Conservation (phyloP, 2,329 filamentous ascomycete species). For the Trichoderma afroharzianum region DNA sequence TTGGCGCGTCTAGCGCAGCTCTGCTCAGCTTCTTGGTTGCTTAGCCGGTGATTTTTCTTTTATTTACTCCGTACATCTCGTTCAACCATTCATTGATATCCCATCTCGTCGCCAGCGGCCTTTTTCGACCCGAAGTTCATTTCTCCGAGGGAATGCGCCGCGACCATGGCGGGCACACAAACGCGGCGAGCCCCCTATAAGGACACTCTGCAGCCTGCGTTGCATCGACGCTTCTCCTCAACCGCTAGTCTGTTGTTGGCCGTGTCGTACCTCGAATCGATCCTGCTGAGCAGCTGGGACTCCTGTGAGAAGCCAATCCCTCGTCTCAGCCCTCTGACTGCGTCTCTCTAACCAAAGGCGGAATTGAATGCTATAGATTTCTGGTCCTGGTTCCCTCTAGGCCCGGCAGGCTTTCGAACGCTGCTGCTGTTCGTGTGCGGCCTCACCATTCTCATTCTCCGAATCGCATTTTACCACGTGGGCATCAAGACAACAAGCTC, state of each 20-base stretch:
- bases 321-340: no score
- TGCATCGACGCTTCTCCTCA: slow-evolving; percentile 82
- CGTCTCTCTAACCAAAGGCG: slow-evolving; percentile 16
- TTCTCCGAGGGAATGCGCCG: slow-evolving; percentile 39
- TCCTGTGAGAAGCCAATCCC: slow-evolving; percentile 53
- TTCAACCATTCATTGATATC: background rate
- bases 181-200: slow-evolving; percentile 66
- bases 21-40: slow-evolving; percentile 24
- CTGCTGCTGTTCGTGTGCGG: slow-evolving; percentile 71
- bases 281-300: slow-evolving; percentile 65
- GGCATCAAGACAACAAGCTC: slow-evolving; percentile 69
- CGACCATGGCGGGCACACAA: slow-evolving; percentile 49
- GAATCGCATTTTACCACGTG: slow-evolving; percentile 78
- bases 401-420: slow-evolving; percentile 69
- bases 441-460: slow-evolving; percentile 76
- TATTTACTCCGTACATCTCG: slow-evolving; percentile 26
- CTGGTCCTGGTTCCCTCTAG: slow-evolving; percentile 84
- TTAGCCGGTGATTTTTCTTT: slow-evolving; percentile 34
- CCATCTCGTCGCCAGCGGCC: background rate
- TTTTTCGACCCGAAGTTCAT: background rate
- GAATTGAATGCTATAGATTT: slow-evolving; percentile 50
- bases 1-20: slow-evolving; percentile 22
- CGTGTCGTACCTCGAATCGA: slow-evolving; percentile 69
- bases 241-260: slow-evolving; percentile 67
- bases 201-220: slow-evolving; percentile 83